phyloP scores from a whole-genome alignment of 371 early-diverging fungal genomes.

The Blastocladiella emersonii region DNA sequence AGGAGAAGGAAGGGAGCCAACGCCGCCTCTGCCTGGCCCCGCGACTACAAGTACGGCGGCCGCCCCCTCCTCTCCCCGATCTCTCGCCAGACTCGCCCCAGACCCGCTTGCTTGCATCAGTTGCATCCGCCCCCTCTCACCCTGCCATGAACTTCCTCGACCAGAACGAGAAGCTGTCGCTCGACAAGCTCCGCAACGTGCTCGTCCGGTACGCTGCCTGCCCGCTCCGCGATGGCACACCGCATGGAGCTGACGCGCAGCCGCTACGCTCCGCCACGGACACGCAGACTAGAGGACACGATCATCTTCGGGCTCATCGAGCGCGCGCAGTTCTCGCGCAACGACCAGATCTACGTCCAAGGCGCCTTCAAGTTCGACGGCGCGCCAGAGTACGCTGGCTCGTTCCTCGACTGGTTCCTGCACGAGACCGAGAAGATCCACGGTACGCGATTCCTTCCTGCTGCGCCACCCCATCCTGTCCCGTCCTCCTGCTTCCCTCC shows the following conservation, averaged over 20 bases:
- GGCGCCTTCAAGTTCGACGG: conserved; percentile 42
- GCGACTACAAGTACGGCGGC: too few relatives aligned
- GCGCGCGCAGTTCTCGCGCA: conserved; percentile 66
- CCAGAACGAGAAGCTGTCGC: conserved; percentile 17
- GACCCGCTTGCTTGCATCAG: too few relatives aligned
- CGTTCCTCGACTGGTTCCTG: conserved; percentile 79
- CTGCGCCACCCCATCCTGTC: too few relatives aligned
- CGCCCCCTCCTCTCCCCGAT: too few relatives aligned
- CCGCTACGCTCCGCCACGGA: not conserved
- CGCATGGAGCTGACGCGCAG: not conserved
- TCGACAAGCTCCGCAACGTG: conserved; percentile 49
- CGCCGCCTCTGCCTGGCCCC: too few relatives aligned
- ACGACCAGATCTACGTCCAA: conserved; percentile 57
- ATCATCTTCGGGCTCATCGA: conserved; percentile 70
- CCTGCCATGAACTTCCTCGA: conserved; percentile 31
- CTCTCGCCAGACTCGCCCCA: too few relatives aligned
- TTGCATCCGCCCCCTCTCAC: too few relatives aligned
- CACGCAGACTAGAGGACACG: conserved; percentile 62
- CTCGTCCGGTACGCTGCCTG: conserved; percentile 50
- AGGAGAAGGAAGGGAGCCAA: too few relatives aligned
- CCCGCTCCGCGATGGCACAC: too few relatives aligned
- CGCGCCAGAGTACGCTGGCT: conserved; percentile 36
- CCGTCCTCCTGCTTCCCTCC: too few relatives aligned
- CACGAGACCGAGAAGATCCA: conserved; percentile 83
- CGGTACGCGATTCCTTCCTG: too few relatives aligned